Percentiles rank a stretch among this genome's conserved stretches.
phyloP scores from a whole-genome alignment of 257 asterid species.

The Scutellaria barbata region DNA sequence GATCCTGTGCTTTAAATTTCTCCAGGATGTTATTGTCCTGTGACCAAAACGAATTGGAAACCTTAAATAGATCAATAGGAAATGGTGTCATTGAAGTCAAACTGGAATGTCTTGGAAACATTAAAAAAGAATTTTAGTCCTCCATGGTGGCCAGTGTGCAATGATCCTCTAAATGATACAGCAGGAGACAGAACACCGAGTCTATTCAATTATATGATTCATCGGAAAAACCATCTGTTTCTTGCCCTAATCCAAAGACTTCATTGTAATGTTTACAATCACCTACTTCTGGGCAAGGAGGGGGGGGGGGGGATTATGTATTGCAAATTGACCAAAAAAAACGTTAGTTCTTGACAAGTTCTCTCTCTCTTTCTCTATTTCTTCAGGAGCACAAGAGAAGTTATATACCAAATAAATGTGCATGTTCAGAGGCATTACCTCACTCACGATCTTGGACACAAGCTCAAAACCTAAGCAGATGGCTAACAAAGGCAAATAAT shows the following conservation, averaged over 20 bases:
- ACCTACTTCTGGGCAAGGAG: neutral
- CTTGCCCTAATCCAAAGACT: constrained; percentile 11
- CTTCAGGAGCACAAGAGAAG: neutral
- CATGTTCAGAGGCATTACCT: constrained; percentile 49
- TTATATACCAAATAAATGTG: constrained; percentile 13
- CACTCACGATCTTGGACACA: constrained; percentile 70
- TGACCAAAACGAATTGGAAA: constrained; percentile 25
- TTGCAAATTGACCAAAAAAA: neutral
- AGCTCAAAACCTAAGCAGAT: constrained; percentile 98
- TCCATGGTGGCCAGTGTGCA: neutral
- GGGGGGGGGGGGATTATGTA: too few relatives aligned
- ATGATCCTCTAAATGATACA: neutral
- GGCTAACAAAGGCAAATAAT: constrained; percentile 89
- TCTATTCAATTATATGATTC: neutral
- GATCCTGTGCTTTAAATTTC: constrained; percentile 70
- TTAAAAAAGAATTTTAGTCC: too few relatives aligned
- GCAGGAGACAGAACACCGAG: neutral
- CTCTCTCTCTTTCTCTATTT: neutral
- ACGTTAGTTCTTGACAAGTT: neutral
- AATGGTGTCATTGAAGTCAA: neutral
- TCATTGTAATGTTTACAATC: neutral
- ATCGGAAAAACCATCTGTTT: neutral
- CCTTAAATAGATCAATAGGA: neutral
- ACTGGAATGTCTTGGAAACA: neutral
- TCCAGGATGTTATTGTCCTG: constrained; percentile 82